phyloP scores from a whole-genome alignment of 75 land plant genomes.

The Picea glauca region DNA sequence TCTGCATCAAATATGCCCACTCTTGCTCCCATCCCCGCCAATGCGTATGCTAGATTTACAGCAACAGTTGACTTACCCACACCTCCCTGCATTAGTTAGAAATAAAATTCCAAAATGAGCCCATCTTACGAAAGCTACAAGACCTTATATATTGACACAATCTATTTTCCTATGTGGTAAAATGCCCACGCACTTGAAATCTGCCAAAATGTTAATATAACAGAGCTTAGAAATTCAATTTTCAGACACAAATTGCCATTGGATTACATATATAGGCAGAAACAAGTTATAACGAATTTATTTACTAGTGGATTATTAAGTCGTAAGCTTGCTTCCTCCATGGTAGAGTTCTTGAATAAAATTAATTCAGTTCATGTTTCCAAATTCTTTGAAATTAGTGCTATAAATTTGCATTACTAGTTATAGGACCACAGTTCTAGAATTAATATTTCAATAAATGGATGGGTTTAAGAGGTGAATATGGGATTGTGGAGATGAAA shows the following conservation, averaged over 20 bases:
- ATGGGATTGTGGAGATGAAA: not conserved
- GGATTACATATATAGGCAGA: not conserved
- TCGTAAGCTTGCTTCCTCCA: not conserved
- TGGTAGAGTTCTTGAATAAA: not conserved
- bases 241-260: not conserved
- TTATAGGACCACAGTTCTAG: not conserved
- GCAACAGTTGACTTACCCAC: slow-evolving; percentile 98
- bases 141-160: not conserved
- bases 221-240: not conserved
- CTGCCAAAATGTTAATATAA: not conserved
- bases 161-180: too few species aligned
- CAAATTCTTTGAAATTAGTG: not conserved
- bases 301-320: not conserved
- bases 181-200: not conserved
- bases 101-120: slow-evolving; percentile 5
- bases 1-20: slow-evolving; percentile 99
- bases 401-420: not conserved
- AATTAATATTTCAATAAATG: not conserved
- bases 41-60: slow-evolving; percentile 93
- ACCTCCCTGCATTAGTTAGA: slow-evolving; percentile 73
- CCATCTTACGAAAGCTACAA: not conserved
- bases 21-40: slow-evolving; percentile 98
- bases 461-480: not conserved
- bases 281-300: not conserved
- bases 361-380: too few species aligned